Conservation (phyloP, 177 flowering plant species). For the Telopea speciosissima region DNA sequence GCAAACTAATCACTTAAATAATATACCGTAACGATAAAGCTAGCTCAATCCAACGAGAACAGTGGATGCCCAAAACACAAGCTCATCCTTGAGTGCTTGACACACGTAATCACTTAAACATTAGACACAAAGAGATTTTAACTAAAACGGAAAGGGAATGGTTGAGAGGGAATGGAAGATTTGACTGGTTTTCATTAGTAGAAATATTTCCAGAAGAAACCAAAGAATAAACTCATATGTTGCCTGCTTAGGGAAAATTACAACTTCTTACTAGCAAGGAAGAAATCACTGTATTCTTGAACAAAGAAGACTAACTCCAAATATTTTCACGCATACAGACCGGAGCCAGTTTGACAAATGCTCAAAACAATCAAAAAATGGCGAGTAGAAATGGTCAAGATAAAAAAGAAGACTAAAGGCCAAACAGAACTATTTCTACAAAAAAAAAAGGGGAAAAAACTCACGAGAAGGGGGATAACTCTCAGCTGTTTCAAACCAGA, state of each 20-base stretch:
- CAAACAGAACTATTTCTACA: neutral
- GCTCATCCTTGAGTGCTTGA: neutral
- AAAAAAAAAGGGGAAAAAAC: conserved; percentile 10
- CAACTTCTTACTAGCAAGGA: neutral
- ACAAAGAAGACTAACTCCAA: neutral
- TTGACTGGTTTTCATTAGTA: neutral
- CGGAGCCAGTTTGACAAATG: neutral
- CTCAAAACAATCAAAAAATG: neutral
- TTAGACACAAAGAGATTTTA: no score
- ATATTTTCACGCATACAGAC: neutral
- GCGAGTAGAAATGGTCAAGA: neutral
- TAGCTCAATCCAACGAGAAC: neutral
- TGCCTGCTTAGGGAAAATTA: neutral
- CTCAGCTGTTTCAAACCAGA: conserved; percentile 65
- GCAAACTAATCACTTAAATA: no score
- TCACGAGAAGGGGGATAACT: conserved; percentile 90
- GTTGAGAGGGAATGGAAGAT: neutral
- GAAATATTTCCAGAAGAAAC: neutral
- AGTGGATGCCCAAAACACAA: neutral
- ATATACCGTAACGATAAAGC: neutral
- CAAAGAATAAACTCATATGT: neutral
- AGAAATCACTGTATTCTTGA: neutral
- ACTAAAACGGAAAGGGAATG: neutral
- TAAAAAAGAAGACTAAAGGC: conserved; percentile 4
- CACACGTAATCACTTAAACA: neutral